A percentile compares a stretch with the other conserved stretches of the same genome.
These are phyloP conservation scores for Aurantiochytrium sp. DNA, from an alignment of 108 stramenopile genomes.

Conservation along the genomic window DNA sequence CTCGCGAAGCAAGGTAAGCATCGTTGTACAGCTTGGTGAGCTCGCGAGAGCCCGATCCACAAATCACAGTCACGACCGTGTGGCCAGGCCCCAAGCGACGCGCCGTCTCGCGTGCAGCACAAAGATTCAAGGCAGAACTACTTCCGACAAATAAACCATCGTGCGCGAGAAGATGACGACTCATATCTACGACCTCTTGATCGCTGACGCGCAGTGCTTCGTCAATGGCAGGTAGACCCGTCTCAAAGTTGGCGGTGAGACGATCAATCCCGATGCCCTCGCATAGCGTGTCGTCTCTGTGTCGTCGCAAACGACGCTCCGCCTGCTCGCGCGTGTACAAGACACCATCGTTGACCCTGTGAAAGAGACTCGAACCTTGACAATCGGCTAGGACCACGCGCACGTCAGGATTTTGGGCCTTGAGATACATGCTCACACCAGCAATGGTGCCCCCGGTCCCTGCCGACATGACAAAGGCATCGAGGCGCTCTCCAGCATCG, in stretches of 20 bases:
- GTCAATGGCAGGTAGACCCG: slow-evolving; percentile 29
- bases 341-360: slow-evolving; percentile 26
- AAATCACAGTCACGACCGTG: slow-evolving; percentile 57
- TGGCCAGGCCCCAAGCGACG: slow-evolving; percentile 43
- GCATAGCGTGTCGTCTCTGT: slow-evolving; percentile 42
- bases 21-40: slow-evolving; percentile 51
- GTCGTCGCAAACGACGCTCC: slow-evolving; percentile 22
- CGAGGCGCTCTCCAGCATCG: slow-evolving; percentile 53
- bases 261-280: slow-evolving; percentile 69
- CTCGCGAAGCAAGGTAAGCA: slow-evolving; percentile 32
- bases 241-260: slow-evolving; percentile 57
- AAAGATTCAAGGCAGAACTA: slow-evolving; percentile 56
- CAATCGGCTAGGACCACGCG: slow-evolving; percentile 70
- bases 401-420: slow-evolving; percentile 49
- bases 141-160: slow-evolving; percentile 64
- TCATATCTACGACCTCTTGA: slow-evolving; percentile 52
- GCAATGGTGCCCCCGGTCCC: slow-evolving; percentile 74
- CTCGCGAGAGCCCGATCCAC: slow-evolving; percentile 49
- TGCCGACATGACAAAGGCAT: slow-evolving; percentile 60
- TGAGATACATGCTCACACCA: slow-evolving; percentile 63
- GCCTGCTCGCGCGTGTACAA: slow-evolving; percentile 40
- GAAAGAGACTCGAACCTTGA: slow-evolving; percentile 49
- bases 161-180: slow-evolving; percentile 45
- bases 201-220: not conserved
- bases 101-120: slow-evolving; percentile 45